A percentile compares a stretch with the other conserved stretches of the same genome.
phyloP scores from a whole-genome alignment of 495 filamentous ascomycete genomes.

The Podospora australis region DNA sequence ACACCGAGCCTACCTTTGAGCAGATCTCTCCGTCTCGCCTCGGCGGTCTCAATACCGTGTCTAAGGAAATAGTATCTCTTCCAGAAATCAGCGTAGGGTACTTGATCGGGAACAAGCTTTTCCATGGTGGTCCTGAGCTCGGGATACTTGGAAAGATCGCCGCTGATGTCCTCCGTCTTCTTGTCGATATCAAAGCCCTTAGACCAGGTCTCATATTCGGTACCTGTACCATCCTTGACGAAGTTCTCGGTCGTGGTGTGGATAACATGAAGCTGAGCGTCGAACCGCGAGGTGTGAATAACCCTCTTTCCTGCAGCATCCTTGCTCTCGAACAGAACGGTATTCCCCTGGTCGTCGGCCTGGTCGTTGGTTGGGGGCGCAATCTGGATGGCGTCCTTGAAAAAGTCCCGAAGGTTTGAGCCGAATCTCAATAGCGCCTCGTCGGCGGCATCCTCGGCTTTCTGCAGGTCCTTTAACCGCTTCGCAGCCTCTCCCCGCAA shows the following conservation, averaged over 20 bases:
- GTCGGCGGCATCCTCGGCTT: slow-evolving; percentile 94
- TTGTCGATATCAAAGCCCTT: slow-evolving; percentile 70
- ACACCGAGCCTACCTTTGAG: slow-evolving; percentile 64
- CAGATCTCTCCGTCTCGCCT: slow-evolving; percentile 81
- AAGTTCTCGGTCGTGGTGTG: slow-evolving; percentile 84
- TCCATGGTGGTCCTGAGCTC: slow-evolving; percentile 91
- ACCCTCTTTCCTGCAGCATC: slow-evolving; percentile 83
- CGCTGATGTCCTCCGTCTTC: slow-evolving; percentile 79
- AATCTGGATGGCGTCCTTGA: slow-evolving; percentile 86
- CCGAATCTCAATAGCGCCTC: slow-evolving; percentile 93
- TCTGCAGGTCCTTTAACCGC: slow-evolving; percentile 83
- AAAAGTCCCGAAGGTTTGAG: slow-evolving; percentile 80
- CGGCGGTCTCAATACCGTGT: slow-evolving; percentile 91
- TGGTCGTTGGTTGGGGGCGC: slow-evolving; percentile 51
- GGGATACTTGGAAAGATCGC: slow-evolving; percentile 78
- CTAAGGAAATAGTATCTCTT: slow-evolving; percentile 91
- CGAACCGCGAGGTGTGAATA: slow-evolving; percentile 88
- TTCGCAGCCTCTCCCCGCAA: slow-evolving; percentile 76
- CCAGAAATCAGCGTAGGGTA: slow-evolving; percentile 89
- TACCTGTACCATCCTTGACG: slow-evolving; percentile 67
- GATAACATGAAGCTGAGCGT: slow-evolving; percentile 92
- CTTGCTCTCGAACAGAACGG: slow-evolving; percentile 84
- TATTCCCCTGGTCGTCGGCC: slow-evolving; percentile 26
- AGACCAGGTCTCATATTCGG: slow-evolving; percentile 69
- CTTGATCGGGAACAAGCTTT: slow-evolving; percentile 83